A percentile compares a stretch with the other conserved stretches of the same genome.
Evolutionary conservation across 2,329 filamentous ascomycete species (phyloP).

Genomic region (Pyrenophora teres): DNA sequence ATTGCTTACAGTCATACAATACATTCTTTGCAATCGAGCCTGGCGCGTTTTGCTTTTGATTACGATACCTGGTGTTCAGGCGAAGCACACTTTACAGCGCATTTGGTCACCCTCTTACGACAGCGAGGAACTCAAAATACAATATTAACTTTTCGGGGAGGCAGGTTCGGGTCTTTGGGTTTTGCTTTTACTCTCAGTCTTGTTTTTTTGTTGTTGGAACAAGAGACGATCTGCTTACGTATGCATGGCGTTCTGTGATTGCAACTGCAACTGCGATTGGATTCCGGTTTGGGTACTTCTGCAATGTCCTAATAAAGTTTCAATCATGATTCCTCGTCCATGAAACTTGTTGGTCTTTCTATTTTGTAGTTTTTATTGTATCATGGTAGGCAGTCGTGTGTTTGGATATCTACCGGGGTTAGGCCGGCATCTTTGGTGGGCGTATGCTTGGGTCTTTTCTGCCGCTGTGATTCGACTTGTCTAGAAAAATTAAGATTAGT

Average conservation of each 20-base stretch:
- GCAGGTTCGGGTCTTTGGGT: background rate
- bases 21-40: constrained; percentile 13
- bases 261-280: background rate
- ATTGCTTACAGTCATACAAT: constrained; percentile 5
- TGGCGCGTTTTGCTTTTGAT: constrained; percentile 12
- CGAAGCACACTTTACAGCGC: constrained; percentile 10
- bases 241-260: constrained; percentile 14
- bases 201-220: background rate
- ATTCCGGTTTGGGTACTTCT: background rate
- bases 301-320: constrained; percentile 8
- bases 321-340: background rate
- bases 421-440: background rate
- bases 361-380: background rate
- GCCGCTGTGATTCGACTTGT: background rate
- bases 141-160: constrained; percentile 4
- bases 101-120: constrained; percentile 7
- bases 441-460: background rate
- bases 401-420: background rate
- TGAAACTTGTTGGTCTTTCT: background rate
- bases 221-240: constrained; percentile 11
- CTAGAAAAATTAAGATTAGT: background rate
- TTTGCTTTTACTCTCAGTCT: background rate
- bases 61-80: constrained; percentile 11
- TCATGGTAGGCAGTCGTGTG: background rate
- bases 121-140: constrained; percentile 9